A percentile compares a stretch with the other conserved stretches of the same genome.
These are phyloP conservation scores for Beauveria asiatica DNA, from an alignment of 2,329 filamentous ascomycete genomes.

Conservation along the genomic window DNA sequence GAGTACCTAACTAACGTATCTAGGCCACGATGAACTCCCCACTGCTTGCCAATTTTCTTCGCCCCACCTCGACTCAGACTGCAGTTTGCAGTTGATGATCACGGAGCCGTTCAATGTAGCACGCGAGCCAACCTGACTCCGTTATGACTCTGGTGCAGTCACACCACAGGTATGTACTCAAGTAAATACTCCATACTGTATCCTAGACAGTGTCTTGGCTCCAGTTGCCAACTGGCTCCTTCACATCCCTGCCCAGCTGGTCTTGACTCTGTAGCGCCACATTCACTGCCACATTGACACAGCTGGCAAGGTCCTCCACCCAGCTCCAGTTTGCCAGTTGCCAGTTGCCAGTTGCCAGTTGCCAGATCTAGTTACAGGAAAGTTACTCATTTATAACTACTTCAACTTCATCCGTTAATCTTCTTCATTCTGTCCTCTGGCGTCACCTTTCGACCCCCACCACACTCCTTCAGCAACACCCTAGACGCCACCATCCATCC, in stretches of 20 bases:
- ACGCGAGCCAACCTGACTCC: not conserved
- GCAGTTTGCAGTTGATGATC: not conserved
- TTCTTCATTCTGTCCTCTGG: not conserved
- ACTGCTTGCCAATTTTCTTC: not conserved
- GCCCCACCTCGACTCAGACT: not conserved
- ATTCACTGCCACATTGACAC: slow-evolving; percentile 3
- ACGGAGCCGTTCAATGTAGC: not conserved
- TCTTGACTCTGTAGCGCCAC: not conserved
- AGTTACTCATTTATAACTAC: not conserved
- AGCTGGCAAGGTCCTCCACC: not conserved
- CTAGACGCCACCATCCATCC: not conserved
- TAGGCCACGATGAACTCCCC: not conserved
- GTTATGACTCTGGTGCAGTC: not conserved
- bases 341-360: not conserved
- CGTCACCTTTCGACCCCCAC: not conserved
- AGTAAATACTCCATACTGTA: not conserved
- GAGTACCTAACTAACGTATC: not conserved
- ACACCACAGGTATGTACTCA: not conserved
- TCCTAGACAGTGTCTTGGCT: not conserved
- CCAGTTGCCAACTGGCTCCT: not conserved
- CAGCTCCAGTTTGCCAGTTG: not conserved
- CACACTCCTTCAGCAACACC: not conserved
- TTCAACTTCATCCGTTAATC: not conserved
- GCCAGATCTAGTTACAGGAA: not conserved
- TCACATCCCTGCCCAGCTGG: slow-evolving; percentile 5